Evolutionary conservation across 1,284 basidiomycete genomes (phyloP).

Genomic region (Neotropicomus parvogracilis): DNA sequence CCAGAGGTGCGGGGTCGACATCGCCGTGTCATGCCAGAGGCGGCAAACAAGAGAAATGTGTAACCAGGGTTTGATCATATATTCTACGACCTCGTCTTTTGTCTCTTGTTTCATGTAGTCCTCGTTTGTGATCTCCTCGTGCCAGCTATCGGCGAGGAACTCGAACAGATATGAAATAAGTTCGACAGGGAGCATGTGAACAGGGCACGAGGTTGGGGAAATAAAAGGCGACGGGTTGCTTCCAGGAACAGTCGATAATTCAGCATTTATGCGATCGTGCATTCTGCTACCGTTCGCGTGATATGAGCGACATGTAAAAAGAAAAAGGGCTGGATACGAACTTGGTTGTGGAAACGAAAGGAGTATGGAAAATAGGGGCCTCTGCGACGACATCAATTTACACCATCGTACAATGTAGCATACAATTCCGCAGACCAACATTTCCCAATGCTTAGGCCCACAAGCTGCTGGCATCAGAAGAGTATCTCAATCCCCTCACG

Average conservation of each 20-base stretch:
- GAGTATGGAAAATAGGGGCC: too few relatives aligned
- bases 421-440: too few relatives aligned
- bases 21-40: not conserved
- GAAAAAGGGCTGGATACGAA: not conserved
- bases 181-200: not conserved
- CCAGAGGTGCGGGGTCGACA: not conserved
- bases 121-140: not conserved
- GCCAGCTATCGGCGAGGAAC: not conserved
- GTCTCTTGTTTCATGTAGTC: not conserved
- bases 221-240: not conserved
- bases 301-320: not conserved
- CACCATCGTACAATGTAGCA: too few relatives aligned
- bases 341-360: too few relatives aligned
- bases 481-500: too few relatives aligned
- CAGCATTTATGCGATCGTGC: too few relatives aligned
- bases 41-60: not conserved
- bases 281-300: not conserved
- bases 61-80: not conserved
- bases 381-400: too few relatives aligned
- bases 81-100: too few relatives aligned
- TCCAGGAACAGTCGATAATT: too few relatives aligned
- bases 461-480: not conserved
- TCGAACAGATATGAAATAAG: not conserved
- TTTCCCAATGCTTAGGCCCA: conserved; percentile 6
- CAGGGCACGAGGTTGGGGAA: not conserved